phyloP scores from a whole-genome alignment of 345 rosid genomes.

The Abelmoschus esculentus region DNA sequence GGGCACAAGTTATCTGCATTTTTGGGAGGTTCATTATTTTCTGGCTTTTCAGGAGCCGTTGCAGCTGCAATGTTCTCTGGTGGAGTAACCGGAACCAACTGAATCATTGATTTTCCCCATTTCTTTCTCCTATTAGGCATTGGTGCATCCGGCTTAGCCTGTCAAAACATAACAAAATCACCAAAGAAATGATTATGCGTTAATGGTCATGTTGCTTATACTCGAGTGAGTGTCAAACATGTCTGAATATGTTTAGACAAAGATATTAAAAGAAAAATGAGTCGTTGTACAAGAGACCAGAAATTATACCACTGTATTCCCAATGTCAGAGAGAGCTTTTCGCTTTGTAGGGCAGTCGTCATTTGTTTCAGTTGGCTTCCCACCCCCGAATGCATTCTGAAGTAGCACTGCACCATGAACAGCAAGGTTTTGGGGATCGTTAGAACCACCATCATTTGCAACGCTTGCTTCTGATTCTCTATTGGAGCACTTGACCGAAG shows the following conservation, averaged over 20 bases:
- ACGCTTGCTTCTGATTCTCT: conserved; percentile 27
- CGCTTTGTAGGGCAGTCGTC: conserved; percentile 41
- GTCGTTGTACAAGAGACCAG: not conserved
- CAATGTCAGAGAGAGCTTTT: conserved; percentile 79
- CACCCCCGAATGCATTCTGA: conserved; percentile 52
- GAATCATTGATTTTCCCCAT: conserved; percentile 61
- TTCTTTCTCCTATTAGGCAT: conserved; percentile 69
- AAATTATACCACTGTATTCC: conserved; percentile 50
- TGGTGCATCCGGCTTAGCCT: conserved; percentile 64
- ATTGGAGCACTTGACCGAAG: conserved; percentile 55
- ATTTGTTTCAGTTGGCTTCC: conserved; percentile 32
- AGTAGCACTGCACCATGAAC: conserved; percentile 75
- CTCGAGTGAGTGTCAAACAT: not conserved
- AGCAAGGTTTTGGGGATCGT: conserved; percentile 35
- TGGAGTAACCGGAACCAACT: conserved; percentile 67
- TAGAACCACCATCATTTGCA: conserved; percentile 30
- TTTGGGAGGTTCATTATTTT: conserved; percentile 23
- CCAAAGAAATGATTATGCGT: not conserved
- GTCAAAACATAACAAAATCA: conserved; percentile 6
- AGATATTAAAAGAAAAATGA: not conserved
- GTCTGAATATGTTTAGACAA: not conserved
- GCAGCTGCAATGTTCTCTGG: conserved; percentile 29
- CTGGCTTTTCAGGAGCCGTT: conserved; percentile 17
- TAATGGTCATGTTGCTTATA: not conserved
- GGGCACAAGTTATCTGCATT: conserved; percentile 25